phyloP scores from a whole-genome alignment of 768 basidiomycete genomes.

The Hypholoma fasciculare region DNA sequence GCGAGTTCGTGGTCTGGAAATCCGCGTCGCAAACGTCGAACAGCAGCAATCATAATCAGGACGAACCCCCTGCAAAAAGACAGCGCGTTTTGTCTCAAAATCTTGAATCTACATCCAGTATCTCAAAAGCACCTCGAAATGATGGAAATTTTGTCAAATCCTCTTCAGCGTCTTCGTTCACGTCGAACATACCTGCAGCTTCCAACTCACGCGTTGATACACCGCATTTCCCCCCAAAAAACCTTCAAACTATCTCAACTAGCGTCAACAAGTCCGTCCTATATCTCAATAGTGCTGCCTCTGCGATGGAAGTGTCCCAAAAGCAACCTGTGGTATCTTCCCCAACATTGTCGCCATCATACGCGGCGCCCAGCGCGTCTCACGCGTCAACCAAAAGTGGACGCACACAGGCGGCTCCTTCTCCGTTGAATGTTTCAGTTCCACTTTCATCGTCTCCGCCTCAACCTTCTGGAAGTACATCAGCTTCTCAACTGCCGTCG shows the following conservation, averaged over 20 bases:
- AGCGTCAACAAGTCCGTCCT: too few relatives aligned
- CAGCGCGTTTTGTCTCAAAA: not conserved
- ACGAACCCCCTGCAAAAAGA: not conserved
- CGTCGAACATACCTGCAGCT: too few relatives aligned
- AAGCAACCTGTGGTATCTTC: too few relatives aligned
- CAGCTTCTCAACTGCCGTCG: not conserved
- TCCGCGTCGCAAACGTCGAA: not conserved
- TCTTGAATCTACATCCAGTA: not conserved
- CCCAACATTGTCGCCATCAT: too few relatives aligned
- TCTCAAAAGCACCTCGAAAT: not conserved
- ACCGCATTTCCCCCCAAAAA: too few relatives aligned
- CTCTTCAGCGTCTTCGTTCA: too few relatives aligned
- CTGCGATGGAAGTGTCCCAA: too few relatives aligned
- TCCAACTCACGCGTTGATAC: too few relatives aligned
- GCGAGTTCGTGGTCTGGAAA: slow-evolving; percentile 5
- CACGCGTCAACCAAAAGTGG: not conserved
- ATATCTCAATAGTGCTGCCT: too few relatives aligned
- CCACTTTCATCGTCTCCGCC: not conserved
- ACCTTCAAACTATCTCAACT: too few relatives aligned
- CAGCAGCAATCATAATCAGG: not conserved
- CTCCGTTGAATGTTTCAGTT: not conserved
- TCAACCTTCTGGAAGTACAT: not conserved
- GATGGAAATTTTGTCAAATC: too few relatives aligned
- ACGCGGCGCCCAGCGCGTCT: too few relatives aligned
- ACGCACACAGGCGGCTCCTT: not conserved